Percentiles rank a stretch among this genome's conserved stretches.
phyloP scores from a whole-genome alignment of 1,139 yeast species.

The Trichomonascaceae sp. region DNA sequence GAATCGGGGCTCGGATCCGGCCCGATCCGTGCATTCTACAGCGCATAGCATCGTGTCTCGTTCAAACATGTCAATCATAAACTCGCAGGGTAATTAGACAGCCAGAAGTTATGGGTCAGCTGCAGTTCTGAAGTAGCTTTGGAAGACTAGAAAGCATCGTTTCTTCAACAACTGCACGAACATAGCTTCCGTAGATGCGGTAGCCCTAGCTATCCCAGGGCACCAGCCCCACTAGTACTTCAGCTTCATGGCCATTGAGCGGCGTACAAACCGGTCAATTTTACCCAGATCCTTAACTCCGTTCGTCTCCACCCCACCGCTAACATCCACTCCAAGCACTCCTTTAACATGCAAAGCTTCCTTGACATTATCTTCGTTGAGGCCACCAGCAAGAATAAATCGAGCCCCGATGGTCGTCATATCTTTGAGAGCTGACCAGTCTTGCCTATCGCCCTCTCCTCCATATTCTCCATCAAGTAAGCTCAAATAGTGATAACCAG shows the following conservation, averaged over 20 bases:
- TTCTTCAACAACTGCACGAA: too few relatives aligned
- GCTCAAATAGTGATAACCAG: slow-evolving; percentile 46
- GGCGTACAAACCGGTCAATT: slow-evolving; percentile 48
- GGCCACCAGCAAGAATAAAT: slow-evolving; percentile 83
- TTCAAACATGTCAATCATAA: too few relatives aligned
- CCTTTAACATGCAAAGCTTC: slow-evolving; percentile 46
- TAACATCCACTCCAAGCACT: slow-evolving; percentile 85
- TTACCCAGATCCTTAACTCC: slow-evolving; percentile 66
- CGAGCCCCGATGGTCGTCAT: slow-evolving; percentile 41
- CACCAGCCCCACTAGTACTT: neutral
- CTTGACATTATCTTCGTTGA: slow-evolving; percentile 63
- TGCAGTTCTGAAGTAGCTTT: too few relatives aligned
- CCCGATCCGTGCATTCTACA: too few relatives aligned
- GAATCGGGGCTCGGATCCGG: too few relatives aligned
- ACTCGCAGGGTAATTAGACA: too few relatives aligned
- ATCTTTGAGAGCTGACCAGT: slow-evolving; percentile 55
- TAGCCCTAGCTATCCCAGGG: too few relatives aligned
- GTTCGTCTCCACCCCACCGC: slow-evolving; percentile 86
- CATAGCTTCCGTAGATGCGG: too few relatives aligned
- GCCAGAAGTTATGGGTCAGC: too few relatives aligned
- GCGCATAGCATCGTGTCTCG: too few relatives aligned
- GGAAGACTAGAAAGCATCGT: too few relatives aligned
- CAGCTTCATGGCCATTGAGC: neutral
- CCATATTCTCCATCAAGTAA: slow-evolving; percentile 85
- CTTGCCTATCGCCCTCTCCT: slow-evolving; percentile 77